These are phyloP conservation scores for Irpex lacteus DNA, from an alignment of 1,284 basidiomycete species.

Conservation along the genomic window DNA sequence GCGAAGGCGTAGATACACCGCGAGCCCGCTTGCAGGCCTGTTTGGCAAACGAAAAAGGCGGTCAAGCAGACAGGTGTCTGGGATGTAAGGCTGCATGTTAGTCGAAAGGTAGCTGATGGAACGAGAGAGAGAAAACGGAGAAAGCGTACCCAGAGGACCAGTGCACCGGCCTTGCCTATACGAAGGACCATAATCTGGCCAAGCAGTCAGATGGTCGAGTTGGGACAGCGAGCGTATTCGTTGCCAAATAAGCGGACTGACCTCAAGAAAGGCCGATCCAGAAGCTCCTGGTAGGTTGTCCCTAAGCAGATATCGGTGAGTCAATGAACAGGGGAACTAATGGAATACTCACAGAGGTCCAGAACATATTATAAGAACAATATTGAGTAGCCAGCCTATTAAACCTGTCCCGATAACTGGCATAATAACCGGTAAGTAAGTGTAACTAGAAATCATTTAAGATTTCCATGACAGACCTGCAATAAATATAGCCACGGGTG, in stretches of 20 bases:
- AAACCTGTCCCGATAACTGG: conserved; percentile 80
- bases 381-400: conserved; percentile 83
- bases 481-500: conserved; percentile 79
- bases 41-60: conserved; percentile 82
- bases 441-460: neutral
- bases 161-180: conserved; percentile 69
- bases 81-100: too few relatives aligned
- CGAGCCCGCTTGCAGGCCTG: conserved; percentile 82
- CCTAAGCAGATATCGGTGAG: conserved; percentile 28
- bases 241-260: conserved; percentile 21
- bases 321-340: neutral
- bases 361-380: conserved; percentile 80
- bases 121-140: neutral
- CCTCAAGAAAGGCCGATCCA: conserved; percentile 69
- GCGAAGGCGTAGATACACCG: conserved; percentile 90
- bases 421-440: neutral
- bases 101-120: too few relatives aligned
- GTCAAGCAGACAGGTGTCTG: conserved; percentile 77
- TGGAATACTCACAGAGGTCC: conserved; percentile 53
- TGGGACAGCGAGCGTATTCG: neutral
- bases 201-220: conserved; percentile 57
- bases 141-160: conserved; percentile 68
- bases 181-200: conserved; percentile 69
- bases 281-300: conserved; percentile 62
- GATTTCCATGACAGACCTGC: conserved; percentile 47